Percentiles rank a stretch among this genome's conserved stretches.
phyloP scores from a whole-genome alignment of 768 basidiomycete species.

The Suillus spraguei region DNA sequence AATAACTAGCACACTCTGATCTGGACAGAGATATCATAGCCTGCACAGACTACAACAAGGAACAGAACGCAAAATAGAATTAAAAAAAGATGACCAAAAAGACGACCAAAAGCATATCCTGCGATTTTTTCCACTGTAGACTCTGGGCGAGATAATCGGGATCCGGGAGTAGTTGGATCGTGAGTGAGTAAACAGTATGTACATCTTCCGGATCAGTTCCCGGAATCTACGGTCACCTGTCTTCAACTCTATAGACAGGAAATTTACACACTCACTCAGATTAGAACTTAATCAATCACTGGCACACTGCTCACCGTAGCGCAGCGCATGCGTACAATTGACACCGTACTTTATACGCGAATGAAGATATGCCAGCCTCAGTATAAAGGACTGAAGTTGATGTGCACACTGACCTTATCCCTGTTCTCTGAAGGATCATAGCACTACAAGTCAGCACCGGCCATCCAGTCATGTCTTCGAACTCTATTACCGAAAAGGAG shows the following conservation, averaged over 20 bases:
- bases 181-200: conserved; percentile 8
- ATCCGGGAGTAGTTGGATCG: conserved; percentile 15
- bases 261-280: conserved; percentile 6
- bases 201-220: conserved; percentile 11
- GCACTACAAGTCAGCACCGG: conserved; percentile 4
- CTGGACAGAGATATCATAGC: not conserved
- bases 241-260: conserved; percentile 8
- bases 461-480: conserved; percentile 21
- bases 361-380: not conserved
- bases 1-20: not conserved
- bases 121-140: conserved; percentile 9
- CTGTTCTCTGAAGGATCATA: conserved; percentile 9
- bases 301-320: conserved; percentile 8
- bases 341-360: not conserved
- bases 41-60: not conserved
- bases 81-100: too few relatives aligned
- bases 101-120: not conserved
- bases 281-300: not conserved
- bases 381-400: conserved; percentile 21
- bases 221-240: conserved; percentile 8
- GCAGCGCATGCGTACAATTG: conserved; percentile 5
- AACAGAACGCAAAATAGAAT: not conserved
- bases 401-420: conserved; percentile 2
- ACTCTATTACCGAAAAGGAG: conserved; percentile 26
- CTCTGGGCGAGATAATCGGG: conserved; percentile 16